Conservation (phyloP, 1,284 basidiomycete genomes). For the Sphaerobolus stellatus region DNA sequence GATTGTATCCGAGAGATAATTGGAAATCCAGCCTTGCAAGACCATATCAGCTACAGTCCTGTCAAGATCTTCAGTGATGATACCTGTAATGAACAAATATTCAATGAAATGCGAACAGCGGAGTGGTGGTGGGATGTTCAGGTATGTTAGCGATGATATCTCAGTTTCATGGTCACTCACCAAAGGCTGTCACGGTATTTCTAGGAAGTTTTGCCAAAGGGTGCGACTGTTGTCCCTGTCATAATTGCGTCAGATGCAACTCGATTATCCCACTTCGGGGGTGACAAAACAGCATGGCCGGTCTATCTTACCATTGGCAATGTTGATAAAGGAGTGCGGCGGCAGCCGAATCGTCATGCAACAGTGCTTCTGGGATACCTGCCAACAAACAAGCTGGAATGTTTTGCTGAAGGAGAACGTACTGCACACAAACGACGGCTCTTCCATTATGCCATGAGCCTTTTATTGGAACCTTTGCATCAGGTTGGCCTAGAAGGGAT, state of each 20-base stretch:
- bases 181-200: not conserved
- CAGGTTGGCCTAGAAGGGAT: conserved; percentile 28
- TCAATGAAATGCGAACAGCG: conserved; percentile 25
- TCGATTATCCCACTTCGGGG: conserved; percentile 1
- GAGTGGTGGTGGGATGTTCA: conserved; percentile 30
- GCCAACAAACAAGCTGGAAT: conserved; percentile 39
- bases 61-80: conserved; percentile 21
- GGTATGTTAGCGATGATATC: conserved; percentile 15
- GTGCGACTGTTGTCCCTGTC: conserved; percentile 9
- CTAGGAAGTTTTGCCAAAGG: conserved; percentile 1
- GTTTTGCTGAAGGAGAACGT: conserved; percentile 26
- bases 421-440: conserved; percentile 16
- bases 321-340: conserved; percentile 17
- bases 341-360: conserved; percentile 13
- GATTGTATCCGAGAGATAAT: conserved; percentile 34
- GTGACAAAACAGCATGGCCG: conserved; percentile 15
- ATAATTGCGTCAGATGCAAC: conserved; percentile 13
- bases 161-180: not conserved
- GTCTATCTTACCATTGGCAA: conserved; percentile 26
- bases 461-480: conserved; percentile 30
- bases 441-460: conserved; percentile 36
- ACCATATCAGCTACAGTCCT: conserved; percentile 25
- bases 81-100: conserved; percentile 1
- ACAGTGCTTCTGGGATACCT: conserved; percentile 41
- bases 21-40: conserved; percentile 29